A percentile compares a stretch with the other conserved stretches of the same genome.
Conservation (phyloP, 2,329 filamentous ascomycete genomes). For the Sporothrix globosa region DNA sequence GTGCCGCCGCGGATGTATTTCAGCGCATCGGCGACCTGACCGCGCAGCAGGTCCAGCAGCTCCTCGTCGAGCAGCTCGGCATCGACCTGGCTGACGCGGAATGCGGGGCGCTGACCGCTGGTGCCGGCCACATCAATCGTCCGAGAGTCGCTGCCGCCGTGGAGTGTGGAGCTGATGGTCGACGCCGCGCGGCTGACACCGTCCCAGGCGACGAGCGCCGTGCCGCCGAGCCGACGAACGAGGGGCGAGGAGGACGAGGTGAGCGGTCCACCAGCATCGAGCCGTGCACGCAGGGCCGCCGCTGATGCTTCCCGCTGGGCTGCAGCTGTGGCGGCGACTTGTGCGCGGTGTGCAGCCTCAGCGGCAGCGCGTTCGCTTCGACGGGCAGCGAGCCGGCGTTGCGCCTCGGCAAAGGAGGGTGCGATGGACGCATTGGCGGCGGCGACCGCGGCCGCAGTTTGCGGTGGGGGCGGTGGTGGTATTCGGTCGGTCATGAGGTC, state of each 20-base stretch:
- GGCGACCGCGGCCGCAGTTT: constrained; percentile 10
- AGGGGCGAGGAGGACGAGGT: constrained; percentile 8
- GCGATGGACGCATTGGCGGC: constrained; percentile 8
- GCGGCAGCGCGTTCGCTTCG: constrained; percentile 74
- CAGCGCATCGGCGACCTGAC: constrained; percentile 82
- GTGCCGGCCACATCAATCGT: constrained; percentile 38
- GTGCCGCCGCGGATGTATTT: constrained; percentile 79
- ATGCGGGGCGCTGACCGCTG: constrained; percentile 77
- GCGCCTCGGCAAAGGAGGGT: constrained; percentile 77
- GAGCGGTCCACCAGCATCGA: constrained; percentile 38
- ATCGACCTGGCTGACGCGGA: constrained; percentile 94
- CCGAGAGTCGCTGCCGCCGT: neutral
- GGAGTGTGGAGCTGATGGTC: neutral
- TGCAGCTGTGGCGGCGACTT: constrained; percentile 47
- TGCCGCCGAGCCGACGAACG: constrained; percentile 60
- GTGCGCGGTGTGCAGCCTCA: constrained; percentile 66
- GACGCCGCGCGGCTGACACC: constrained; percentile 47
- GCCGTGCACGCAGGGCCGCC: constrained; percentile 47
- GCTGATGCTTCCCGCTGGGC: constrained; percentile 35
- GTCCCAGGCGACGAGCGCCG: constrained; percentile 67
- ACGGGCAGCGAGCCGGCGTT: constrained; percentile 81
- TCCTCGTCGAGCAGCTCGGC: constrained; percentile 94
- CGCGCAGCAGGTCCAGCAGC: constrained; percentile 79
- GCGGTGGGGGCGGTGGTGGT: constrained; percentile 27
- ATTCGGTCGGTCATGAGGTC: constrained; percentile 28